phyloP scores from a whole-genome alignment of 2,329 filamentous ascomycete genomes.

The Mariannaea elegans region DNA sequence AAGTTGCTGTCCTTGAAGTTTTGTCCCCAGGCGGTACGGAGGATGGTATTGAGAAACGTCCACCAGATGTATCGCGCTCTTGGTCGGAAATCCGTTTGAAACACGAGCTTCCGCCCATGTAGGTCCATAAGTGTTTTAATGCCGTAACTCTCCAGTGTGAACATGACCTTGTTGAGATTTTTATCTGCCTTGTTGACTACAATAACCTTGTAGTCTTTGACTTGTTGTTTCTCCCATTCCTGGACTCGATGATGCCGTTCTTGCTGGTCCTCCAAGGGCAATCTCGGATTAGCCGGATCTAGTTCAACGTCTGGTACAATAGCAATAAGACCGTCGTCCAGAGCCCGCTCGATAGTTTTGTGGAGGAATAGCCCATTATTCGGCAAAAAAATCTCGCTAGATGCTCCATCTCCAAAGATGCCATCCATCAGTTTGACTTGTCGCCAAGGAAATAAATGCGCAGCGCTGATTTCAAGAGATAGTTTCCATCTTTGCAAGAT shows the following conservation, averaged over 20 bases:
- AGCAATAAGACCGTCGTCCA: not conserved
- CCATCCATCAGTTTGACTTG: not conserved
- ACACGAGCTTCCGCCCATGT: conserved; percentile 1
- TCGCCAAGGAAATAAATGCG: not conserved
- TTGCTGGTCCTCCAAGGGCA: not conserved
- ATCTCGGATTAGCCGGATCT: not conserved
- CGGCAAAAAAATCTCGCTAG: not conserved
- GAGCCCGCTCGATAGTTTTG: not conserved
- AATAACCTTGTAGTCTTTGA: conserved; percentile 10
- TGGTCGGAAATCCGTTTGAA: conserved; percentile 7
- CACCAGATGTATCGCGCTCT: conserved; percentile 14
- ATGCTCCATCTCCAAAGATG: conserved; percentile 6
- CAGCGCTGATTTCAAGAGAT: not conserved
- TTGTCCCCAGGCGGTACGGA: not conserved
- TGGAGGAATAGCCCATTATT: conserved; percentile 6
- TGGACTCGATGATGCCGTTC: not conserved
- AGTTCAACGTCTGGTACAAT: conserved; percentile 10
- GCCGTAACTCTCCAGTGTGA: not conserved
- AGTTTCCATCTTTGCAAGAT: not conserved
- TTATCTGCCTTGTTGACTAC: not conserved
- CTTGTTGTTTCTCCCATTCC: not conserved
- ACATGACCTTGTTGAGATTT: not conserved
- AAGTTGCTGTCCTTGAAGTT: not conserved
- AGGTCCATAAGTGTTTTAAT: not conserved
- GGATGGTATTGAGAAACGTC: conserved; percentile 6